Percentiles rank a stretch among this genome's conserved stretches.
These are phyloP conservation scores for Penicillium atrosanguineum DNA, from an alignment of 495 filamentous ascomycete species.

Conservation along the genomic window DNA sequence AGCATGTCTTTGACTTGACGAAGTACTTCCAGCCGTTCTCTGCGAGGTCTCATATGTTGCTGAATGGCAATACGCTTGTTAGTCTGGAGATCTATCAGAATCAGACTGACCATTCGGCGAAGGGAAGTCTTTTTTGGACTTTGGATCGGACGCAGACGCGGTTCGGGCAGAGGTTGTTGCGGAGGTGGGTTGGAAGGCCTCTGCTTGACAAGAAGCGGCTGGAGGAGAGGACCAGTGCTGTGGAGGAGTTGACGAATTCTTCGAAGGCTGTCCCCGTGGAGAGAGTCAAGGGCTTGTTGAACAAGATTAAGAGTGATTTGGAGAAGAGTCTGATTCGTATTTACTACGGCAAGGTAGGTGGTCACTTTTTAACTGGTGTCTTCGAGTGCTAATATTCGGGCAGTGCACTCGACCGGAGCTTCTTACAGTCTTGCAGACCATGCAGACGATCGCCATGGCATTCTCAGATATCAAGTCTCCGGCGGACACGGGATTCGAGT, in stretches of 20 bases:
- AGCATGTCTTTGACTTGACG: conserved; percentile 95
- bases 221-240: conserved; percentile 80
- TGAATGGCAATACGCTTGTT: conserved; percentile 93
- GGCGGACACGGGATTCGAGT: conserved; percentile 70
- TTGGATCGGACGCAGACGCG: conserved; percentile 89
- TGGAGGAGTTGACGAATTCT: conserved; percentile 80
- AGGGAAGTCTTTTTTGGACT: conserved; percentile 93
- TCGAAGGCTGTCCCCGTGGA: conserved; percentile 65
- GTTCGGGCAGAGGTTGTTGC: conserved; percentile 82
- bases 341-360: conserved; percentile 78
- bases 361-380: background rate
- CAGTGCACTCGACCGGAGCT: conserved; percentile 88
- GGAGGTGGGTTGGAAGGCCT: conserved; percentile 94
- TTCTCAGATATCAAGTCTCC: conserved; percentile 64
- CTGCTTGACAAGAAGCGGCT: conserved; percentile 75
- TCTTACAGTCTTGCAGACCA: conserved; percentile 75
- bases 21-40: conserved; percentile 98
- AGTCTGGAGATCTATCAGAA: conserved; percentile 97
- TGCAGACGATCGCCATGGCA: conserved; percentile 75
- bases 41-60: conserved; percentile 88
- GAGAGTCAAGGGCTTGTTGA: conserved; percentile 66
- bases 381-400: conserved; percentile 20
- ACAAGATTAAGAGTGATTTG: conserved; percentile 73
- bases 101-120: conserved; percentile 79
- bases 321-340: conserved; percentile 92